Evolutionary conservation across 108 stramenopile genomes (phyloP), one percentile per base, ranked within the genome.

Genomic region (Fragilariopsis cylindrus): DNA sequence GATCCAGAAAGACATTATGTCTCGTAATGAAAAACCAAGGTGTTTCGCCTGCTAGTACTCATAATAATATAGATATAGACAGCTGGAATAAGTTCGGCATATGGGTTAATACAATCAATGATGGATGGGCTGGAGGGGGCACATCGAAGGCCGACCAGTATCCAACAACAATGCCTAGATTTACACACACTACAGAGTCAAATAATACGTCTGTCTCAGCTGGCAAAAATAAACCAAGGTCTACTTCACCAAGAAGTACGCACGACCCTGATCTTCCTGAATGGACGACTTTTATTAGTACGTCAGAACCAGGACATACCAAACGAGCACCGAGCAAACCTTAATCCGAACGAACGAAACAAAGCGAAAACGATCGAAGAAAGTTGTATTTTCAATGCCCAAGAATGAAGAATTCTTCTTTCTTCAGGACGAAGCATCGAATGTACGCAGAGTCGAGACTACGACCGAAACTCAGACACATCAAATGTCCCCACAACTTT

Each of bases 41-140:
- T 39, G 48, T 4, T 11, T 39, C 48, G 19, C 30, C 48, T 39
- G 49, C 3, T 48, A 50, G n/a, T 30, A 18, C 5, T 68, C 11
- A 68, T 6, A 19, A 39, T 21, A 39, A 50, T 18, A 48, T 30
- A 30, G 30, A 30, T 30, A 30, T 30, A 30, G 30, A 52, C 18
- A 39, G 18, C 42, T 68, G 67, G 67, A 47, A 68, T 68, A 48
- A 68, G 4, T 50, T 21, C 9, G 67, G 48, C 44, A 16, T 41
- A 18, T 68, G 49, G 67, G 50, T 52, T 68, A 7, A 18, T 7
- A 13, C 18, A 48, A 9, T 5, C 16, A 9, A 21, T 40, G 48
- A 68, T 68, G 67, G 67, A 39, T 68, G 67, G 67, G 46, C 48
- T 48, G 67, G 67, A 68, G 67, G 67, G 18, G 67, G 15, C 52